These are phyloP conservation scores for Salix suchowensis DNA, from an alignment of 345 rosid species.

Conservation along the genomic window DNA sequence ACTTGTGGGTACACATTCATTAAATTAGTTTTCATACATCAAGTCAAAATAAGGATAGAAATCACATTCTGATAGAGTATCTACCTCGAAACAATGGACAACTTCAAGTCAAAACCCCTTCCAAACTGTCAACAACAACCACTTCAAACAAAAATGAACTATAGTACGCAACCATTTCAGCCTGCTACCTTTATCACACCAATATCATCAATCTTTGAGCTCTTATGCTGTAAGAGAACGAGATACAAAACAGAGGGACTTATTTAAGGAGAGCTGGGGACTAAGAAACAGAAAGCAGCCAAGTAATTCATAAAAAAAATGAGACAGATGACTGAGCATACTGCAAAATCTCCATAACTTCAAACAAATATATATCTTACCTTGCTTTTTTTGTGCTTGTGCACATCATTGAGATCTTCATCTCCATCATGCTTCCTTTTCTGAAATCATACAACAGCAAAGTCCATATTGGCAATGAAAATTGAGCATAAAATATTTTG, in stretches of 20 bases:
- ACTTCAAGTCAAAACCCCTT: conserved; percentile 39
- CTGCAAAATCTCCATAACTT: neutral
- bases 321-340: neutral
- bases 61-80: neutral
- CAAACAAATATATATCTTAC: conserved; percentile 35
- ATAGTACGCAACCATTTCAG: conserved; percentile 38
- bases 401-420: conserved; percentile 77
- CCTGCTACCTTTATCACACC: conserved; percentile 89
- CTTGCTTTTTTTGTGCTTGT: conserved; percentile 91
- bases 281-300: neutral
- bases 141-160: conserved; percentile 30
- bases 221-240: conserved; percentile 64
- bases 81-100: conserved; percentile 55
- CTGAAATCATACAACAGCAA: conserved; percentile 40
- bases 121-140: conserved; percentile 49
- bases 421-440: conserved; percentile 96
- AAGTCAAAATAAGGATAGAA: neutral
- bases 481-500: neutral
- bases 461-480: neutral
- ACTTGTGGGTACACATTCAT: neutral
- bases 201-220: conserved; percentile 79
- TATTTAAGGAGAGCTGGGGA: conserved; percentile 1
- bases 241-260: neutral
- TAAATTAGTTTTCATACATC: neutral
- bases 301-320: conserved; percentile 1